Evolutionary conservation across 768 basidiomycete genomes (phyloP), one percentile per base, ranked within the genome.

Genomic region (Lactifluus hygrophoroides): DNA sequence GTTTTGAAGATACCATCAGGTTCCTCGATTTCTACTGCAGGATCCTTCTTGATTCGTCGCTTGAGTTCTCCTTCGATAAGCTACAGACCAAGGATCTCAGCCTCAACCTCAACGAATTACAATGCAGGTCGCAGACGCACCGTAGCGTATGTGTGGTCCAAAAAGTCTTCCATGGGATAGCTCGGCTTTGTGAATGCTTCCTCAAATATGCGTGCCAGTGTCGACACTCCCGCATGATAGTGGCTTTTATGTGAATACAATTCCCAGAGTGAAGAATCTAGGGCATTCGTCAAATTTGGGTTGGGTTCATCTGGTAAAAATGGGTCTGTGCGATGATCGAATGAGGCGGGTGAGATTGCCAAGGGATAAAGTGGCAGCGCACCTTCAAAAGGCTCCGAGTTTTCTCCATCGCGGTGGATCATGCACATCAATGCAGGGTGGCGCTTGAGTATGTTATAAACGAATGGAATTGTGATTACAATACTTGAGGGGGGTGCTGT

Each of bases 121-220:
- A 21, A 45, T 10, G 32, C 6, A 30, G 40, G n/a, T 13, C 44
- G 28, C 28, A 37, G 14, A 70, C 84, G 54, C 65, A 93, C 90
- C 64, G 90, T 91, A 38, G 77, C 80, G 66, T 91, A 93, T 2
- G 89, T 88, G 68, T 98, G 95, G 69, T 98, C 96, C 68, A 97
- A 70, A 70, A 98, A 99, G 69, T 98, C 95, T 64, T 98, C 95
- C 82, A 96, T 81, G 14, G 82, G 75, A 71, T 94, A 97, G 35
- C 77, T 78, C 17, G 86, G 90, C 68, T 95, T 97, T n/a, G 92
- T 97, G 73, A 99, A 96, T 5, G 88, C 86, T 68, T 94, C 93
- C 13, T 78, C 78, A 65, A 96, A 90, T 54, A 99, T 85, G 67
- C 86, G 86, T 28, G 83, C 84, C 46, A 98, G 70, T 0, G 90